Conservation (phyloP, 352 stramenopile species). For the Phytophthora kernoviae region DNA sequence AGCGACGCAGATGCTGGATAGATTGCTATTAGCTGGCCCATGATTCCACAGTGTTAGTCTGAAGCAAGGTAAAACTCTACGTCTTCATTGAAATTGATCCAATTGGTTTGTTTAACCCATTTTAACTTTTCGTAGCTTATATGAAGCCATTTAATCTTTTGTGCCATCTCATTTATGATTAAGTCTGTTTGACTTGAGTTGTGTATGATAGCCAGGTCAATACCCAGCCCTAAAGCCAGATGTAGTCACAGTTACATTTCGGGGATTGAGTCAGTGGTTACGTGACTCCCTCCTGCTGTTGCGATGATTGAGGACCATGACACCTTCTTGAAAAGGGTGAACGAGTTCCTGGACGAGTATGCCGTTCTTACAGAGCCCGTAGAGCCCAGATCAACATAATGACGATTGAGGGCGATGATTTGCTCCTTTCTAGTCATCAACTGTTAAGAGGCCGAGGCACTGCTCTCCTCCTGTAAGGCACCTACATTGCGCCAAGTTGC, state of each 20-base stretch:
- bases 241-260: not conserved
- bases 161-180: no score
- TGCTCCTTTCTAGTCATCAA: constrained; percentile 13
- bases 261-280: no score
- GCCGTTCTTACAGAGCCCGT: not conserved
- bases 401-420: not conserved
- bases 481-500: not conserved
- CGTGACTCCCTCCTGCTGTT: no score
- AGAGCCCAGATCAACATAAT: not conserved
- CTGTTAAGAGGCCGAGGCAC: constrained; percentile 17
- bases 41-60: no score
- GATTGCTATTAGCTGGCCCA: no score
- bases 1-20: no score
- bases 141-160: no score
- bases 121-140: no score
- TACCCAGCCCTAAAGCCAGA: not conserved
- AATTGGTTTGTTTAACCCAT: no score
- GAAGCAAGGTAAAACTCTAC: no score
- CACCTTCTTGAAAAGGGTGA: not conserved
- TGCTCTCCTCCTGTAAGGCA: constrained; percentile 6
- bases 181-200: not conserved
- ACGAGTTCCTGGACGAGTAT: not conserved
- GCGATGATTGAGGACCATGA: not conserved
- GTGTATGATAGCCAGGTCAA: not conserved
- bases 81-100: no score